phyloP scores from a whole-genome alignment of 176 grass and related monocot genomes.

The Triticum urartu region DNA sequence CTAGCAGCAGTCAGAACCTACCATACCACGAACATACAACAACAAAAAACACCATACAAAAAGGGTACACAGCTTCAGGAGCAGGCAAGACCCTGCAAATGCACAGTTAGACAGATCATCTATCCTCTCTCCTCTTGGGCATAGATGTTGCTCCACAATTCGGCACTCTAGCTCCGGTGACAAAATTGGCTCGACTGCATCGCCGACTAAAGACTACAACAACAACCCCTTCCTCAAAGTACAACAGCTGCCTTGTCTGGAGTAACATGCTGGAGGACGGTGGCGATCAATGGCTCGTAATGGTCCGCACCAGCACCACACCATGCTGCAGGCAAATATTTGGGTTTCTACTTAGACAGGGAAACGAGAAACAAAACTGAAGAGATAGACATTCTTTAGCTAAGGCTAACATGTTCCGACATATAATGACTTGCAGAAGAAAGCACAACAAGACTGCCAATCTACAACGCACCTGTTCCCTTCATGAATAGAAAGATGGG shows the following conservation, averaged over 20 bases:
- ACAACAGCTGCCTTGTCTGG: slow-evolving; percentile 86
- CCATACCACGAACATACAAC: slow-evolving; percentile 31
- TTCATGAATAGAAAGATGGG: slow-evolving; percentile 99
- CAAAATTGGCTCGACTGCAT: slow-evolving; percentile 52
- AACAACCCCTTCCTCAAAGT: slow-evolving; percentile 43
- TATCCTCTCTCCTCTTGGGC: slow-evolving; percentile 30
- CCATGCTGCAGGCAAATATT: slow-evolving; percentile 70
- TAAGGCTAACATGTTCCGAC: neutral
- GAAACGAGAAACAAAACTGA: too few relatives aligned
- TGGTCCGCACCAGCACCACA: slow-evolving; percentile 94
- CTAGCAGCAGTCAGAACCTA: slow-evolving; percentile 44
- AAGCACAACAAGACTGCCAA: neutral
- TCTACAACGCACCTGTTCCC: slow-evolving; percentile 64
- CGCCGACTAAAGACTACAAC: slow-evolving; percentile 18
- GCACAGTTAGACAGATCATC: slow-evolving; percentile 36
- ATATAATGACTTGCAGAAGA: neutral
- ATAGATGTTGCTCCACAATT: slow-evolving; percentile 42
- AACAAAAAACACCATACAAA: slow-evolving; percentile 22
- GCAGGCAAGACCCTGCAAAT: slow-evolving; percentile 43
- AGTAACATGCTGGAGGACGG: slow-evolving; percentile 66
- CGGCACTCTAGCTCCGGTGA: slow-evolving; percentile 37
- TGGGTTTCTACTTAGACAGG: neutral
- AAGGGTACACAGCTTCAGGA: slow-evolving; percentile 26
- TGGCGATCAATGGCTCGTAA: slow-evolving; percentile 83
- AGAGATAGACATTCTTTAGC: too few relatives aligned